phyloP scores from a whole-genome alignment of 2,329 filamentous ascomycete species.

The Penicillium sp. region DNA sequence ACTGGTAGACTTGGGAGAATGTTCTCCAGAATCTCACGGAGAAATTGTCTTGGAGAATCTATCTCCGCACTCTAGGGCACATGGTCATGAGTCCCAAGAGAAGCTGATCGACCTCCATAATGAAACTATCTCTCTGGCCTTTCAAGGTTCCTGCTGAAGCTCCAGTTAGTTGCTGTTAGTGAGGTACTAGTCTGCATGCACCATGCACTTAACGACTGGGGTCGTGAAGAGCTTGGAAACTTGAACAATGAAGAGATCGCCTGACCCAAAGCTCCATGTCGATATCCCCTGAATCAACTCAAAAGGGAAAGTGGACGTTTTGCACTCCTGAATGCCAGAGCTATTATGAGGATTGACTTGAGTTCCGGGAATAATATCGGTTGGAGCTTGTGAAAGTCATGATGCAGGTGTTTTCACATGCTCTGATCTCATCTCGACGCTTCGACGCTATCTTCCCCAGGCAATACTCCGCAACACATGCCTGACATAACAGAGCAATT shows the following conservation, averaged over 20 bases:
- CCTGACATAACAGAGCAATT: constrained; percentile 2
- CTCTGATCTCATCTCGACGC: neutral
- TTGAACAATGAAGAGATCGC: neutral
- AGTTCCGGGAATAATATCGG: neutral
- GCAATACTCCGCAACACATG: constrained; percentile 1
- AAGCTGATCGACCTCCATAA: constrained; percentile 1
- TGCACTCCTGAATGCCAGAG: neutral
- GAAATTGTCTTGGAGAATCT: constrained; percentile 3
- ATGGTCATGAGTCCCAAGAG: neutral
- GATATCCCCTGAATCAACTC: neutral
- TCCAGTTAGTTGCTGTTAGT: constrained; percentile 7
- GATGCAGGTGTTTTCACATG: constrained; percentile 13
- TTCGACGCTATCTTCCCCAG: neutral
- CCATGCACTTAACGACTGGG: constrained; percentile 2
- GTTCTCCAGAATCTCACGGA: neutral
- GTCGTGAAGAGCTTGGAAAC: constrained; percentile 4
- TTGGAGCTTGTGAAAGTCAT: constrained; percentile 11
- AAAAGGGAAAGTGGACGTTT: neutral
- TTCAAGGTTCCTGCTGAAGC: constrained; percentile 7
- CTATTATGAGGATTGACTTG: neutral
- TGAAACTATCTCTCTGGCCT: neutral
- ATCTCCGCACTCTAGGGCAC: neutral
- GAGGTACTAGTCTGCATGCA: constrained; percentile 16
- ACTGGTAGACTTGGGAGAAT: neutral
- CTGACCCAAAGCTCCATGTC: neutral